Percentiles rank a stretch among this genome's conserved stretches.
Conservation (phyloP, 1,284 basidiomycete species). For the Trichosporon coremiiforme region DNA sequence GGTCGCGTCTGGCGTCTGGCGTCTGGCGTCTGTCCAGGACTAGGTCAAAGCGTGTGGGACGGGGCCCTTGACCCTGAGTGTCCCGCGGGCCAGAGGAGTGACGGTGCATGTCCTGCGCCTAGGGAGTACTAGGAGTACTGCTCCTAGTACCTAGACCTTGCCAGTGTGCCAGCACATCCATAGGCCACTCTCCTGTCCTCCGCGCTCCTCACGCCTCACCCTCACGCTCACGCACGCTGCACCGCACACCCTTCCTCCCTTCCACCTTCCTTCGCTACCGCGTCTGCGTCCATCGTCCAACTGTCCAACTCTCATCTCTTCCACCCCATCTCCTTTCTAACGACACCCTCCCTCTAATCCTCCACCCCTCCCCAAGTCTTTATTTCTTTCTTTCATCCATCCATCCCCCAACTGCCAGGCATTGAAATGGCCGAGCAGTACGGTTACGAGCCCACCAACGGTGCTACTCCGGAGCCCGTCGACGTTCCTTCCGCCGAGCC, state of each 20-base stretch:
- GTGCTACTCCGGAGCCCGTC: slow-evolving; percentile 21
- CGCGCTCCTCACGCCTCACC: background rate
- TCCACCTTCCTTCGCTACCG: slow-evolving; percentile 14
- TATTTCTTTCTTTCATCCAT: slow-evolving; percentile 12
- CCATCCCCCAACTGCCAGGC: slow-evolving; percentile 19
- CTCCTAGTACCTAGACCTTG: background rate
- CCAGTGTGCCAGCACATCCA: slow-evolving; percentile 17
- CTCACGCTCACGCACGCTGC: background rate
- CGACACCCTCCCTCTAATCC: background rate
- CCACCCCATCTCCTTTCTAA: slow-evolving; percentile 4
- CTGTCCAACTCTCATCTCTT: slow-evolving; percentile 12
- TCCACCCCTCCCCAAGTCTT: slow-evolving; percentile 14
- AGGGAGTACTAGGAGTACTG: background rate
- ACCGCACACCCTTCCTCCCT: slow-evolving; percentile 4
- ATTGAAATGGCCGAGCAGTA: slow-evolving; percentile 45
- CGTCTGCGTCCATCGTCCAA: background rate
- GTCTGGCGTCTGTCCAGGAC: slow-evolving; percentile 3
- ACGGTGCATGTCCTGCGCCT: background rate
- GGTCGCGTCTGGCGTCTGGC: slow-evolving; percentile 12
- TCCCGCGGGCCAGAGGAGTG: slow-evolving; percentile 11
- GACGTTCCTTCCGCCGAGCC: slow-evolving; percentile 21
- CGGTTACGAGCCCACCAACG: slow-evolving; percentile 39
- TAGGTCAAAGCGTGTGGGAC: slow-evolving; percentile 17
- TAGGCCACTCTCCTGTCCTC: background rate
- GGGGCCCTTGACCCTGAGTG: slow-evolving; percentile 16